Evolutionary conservation across 2,329 filamentous ascomycete genomes (phyloP).

Genomic region (Lecanosticta acicola): DNA sequence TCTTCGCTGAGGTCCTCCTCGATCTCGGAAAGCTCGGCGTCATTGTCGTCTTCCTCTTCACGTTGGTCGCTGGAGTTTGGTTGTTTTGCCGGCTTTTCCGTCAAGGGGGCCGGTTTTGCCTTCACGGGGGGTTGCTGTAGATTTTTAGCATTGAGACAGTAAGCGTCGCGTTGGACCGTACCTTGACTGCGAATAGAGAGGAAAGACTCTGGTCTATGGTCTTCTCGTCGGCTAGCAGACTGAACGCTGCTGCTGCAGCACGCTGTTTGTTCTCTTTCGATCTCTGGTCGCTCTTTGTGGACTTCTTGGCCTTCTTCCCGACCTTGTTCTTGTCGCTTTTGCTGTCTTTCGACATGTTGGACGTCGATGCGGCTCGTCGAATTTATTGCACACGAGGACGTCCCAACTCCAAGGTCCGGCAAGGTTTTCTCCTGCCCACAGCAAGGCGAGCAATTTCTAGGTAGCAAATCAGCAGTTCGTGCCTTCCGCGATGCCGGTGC

Average conservation of each 20-base stretch:
- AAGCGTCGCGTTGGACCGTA: no score
- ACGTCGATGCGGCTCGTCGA: no score
- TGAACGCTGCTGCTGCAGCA: slow-evolving; percentile 17
- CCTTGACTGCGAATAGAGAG: slow-evolving; percentile 42
- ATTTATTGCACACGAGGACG: no score
- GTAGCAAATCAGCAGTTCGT: no score
- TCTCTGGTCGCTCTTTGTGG: slow-evolving; percentile 8
- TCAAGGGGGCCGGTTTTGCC: slow-evolving; percentile 23
- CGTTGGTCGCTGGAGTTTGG: slow-evolving; percentile 5
- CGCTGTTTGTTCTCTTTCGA: slow-evolving; percentile 11
- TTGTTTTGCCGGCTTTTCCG: slow-evolving; percentile 30
- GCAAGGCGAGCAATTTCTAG: no score
- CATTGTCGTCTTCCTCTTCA: slow-evolving; percentile 31
- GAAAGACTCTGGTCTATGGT: slow-evolving; percentile 41
- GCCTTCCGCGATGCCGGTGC: no score
- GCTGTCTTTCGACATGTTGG: slow-evolving; percentile 14
- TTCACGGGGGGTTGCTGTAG: slow-evolving; percentile 32
- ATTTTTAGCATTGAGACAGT: slow-evolving; percentile 31
- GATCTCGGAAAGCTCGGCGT: slow-evolving; percentile 19
- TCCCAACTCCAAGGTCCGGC: no score
- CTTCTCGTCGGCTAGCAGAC: slow-evolving; percentile 31
- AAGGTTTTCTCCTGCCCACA: no score
- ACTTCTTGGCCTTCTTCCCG: slow-evolving; percentile 17
- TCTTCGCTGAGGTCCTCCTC: slow-evolving; percentile 15
- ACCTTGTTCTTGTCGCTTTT: slow-evolving; percentile 18